Base-by-base conservation (phyloP, 2,329 filamentous ascomycete species). In the Neofusicoccum sp. region DNA sequence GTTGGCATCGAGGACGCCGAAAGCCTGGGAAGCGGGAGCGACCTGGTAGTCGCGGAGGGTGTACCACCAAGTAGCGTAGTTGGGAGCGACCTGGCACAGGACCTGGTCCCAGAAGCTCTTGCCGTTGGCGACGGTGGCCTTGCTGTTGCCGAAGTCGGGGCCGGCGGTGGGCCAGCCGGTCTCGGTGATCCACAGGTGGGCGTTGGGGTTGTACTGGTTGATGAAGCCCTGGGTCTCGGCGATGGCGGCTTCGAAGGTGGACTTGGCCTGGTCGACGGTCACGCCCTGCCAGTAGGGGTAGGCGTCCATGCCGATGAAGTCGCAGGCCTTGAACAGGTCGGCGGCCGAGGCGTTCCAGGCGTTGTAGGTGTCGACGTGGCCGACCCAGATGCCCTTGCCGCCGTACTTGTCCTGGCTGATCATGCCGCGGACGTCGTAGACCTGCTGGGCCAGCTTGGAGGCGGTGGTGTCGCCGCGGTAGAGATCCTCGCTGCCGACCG, bases 381-480 rank as follows among this genome's bases (percentile, higher is more conserved):
- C 74, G 40, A 75, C 66, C 44, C 53, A 33, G 41, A 63, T 62
- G 56, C 49, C 49, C 26, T 51, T 49, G 45, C 63, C 63, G 38
- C 62, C 58, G 41, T 63, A 63, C 34, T 60, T 49, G 43, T 61
- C 53, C 60, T 61, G 60, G 30, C 36, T 45, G 43, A 64, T 62
- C 63, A 64, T 64, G 56, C 66, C 65, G 36, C 70, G 69, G 12
- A 71, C 68, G 40, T 69, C 66, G 61, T 73, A 69, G 64, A 75
- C 71, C 48, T 64, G 59, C 47, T 61, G 34, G 24, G 63, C 63
- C n/a, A 64, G 48, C 20, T 36, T 48, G 33, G 41, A 51, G 3
- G 63, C 24, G 28, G 26, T 58, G 26, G 62, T 62, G 24, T 64
- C 63, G 43, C 57, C 68, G 8, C 90, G 88, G 82, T 95, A 95